phyloP scores from a whole-genome alignment of 2,329 filamentous ascomycete species.

The Diaporthe vaccinii region DNA sequence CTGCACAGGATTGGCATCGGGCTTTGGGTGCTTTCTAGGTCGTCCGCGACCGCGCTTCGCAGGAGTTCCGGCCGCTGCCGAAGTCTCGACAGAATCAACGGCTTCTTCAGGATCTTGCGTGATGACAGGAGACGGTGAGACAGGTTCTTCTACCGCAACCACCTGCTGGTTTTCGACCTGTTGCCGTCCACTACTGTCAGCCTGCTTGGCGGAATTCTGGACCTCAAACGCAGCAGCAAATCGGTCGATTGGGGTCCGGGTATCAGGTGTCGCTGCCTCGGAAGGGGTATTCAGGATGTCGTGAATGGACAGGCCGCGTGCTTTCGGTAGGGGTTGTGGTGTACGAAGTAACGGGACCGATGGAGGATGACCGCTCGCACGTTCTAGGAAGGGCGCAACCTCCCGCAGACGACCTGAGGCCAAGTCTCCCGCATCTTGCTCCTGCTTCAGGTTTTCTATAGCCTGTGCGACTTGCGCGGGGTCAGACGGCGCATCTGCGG shows the following conservation, averaged over 20 bases:
- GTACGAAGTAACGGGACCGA: conserved; percentile 42
- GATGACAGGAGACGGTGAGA: neutral
- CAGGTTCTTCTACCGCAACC: neutral
- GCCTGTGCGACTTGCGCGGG: conserved; percentile 49
- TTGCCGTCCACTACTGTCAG: neutral
- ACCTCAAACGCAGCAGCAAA: conserved; percentile 33
- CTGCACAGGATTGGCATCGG: neutral
- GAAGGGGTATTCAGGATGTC: conserved; percentile 40
- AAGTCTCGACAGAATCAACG: conserved; percentile 14
- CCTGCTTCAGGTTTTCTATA: conserved; percentile 49
- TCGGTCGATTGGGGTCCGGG: conserved; percentile 25
- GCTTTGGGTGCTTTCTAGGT: conserved; percentile 52
- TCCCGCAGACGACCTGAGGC: conserved; percentile 41
- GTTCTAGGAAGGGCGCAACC: conserved; percentile 31
- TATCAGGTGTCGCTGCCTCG: conserved; percentile 25
- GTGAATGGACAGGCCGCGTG: conserved; percentile 36
- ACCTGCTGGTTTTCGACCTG: neutral
- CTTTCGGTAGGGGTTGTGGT: conserved; percentile 6
- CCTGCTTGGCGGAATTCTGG: neutral
- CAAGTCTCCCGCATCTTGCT: conserved; percentile 47
- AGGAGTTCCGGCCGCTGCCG: neutral
- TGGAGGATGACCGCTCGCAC: neutral
- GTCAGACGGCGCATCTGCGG: conserved; percentile 52
- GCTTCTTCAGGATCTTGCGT: conserved; percentile 10
- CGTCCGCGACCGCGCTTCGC: conserved; percentile 45